phyloP scores from a whole-genome alignment of 257 asterid species.

The Linderniella brevidens region DNA sequence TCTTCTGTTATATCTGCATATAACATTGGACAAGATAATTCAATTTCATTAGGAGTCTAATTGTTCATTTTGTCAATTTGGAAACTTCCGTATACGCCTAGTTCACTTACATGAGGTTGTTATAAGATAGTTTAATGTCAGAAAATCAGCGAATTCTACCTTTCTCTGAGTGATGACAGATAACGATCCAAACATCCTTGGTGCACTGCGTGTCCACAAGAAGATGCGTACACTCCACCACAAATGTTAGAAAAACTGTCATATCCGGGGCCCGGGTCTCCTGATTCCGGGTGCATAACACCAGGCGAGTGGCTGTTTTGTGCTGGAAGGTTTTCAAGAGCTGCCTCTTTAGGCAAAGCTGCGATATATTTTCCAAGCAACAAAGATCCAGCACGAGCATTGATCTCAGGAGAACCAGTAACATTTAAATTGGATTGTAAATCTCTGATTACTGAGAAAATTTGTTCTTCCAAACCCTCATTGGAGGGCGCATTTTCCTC shows the following conservation, averaged over 20 bases:
- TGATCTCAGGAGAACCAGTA: constrained; percentile 19
- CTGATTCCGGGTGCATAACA: constrained; percentile 24
- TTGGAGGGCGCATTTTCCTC: constrained; percentile 23
- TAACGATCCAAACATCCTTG: constrained; percentile 93
- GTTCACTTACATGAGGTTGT: constrained; percentile 6
- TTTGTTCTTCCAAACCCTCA: constrained; percentile 50
- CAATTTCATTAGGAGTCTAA: constrained; percentile 1
- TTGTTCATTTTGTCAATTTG: constrained; percentile 3
- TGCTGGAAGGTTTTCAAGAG: constrained; percentile 34
- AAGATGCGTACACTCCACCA: constrained; percentile 76
- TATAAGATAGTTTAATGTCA: background rate
- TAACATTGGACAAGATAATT: constrained; percentile 5
- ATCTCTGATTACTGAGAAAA: constrained; percentile 35
- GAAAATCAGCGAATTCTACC: constrained; percentile 27
- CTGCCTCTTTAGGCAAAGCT: constrained; percentile 42
- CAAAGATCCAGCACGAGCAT: constrained; percentile 26
- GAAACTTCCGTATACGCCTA: constrained; percentile 2
- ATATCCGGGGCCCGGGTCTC: constrained; percentile 20
- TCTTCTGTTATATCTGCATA: constrained; percentile 57
- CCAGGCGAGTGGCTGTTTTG: constrained; percentile 19
- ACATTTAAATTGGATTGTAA: constrained; percentile 16
- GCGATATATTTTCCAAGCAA: constrained; percentile 76
- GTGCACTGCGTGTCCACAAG: constrained; percentile 99
- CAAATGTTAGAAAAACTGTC: constrained; percentile 52
- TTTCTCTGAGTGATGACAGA: constrained; percentile 74